phyloP scores from a whole-genome alignment of 2,329 filamentous ascomycete species.

The Trichophyton simii region DNA sequence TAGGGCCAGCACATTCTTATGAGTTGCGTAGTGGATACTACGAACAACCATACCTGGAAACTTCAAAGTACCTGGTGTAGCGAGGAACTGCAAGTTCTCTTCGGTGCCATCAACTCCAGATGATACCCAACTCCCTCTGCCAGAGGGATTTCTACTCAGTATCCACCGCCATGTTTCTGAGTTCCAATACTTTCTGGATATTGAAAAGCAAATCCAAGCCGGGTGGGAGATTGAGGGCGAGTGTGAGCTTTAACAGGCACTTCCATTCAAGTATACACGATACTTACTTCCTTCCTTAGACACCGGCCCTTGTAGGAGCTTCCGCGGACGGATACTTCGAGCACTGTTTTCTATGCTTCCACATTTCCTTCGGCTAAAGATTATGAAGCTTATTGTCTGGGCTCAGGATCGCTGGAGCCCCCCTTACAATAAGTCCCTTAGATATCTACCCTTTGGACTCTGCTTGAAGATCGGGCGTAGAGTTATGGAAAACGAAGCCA shows the following conservation, averaged over 20 bases:
- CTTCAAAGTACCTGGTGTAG: background rate
- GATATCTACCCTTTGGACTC: slow-evolving; percentile 12
- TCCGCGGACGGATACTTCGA: slow-evolving; percentile 4
- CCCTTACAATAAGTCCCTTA: background rate
- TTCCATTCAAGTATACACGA: no score
- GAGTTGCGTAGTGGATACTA: background rate
- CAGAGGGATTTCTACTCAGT: slow-evolving; percentile 9
- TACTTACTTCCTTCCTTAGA: background rate
- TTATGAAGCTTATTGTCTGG: slow-evolving; percentile 5
- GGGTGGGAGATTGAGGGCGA: slow-evolving; percentile 5
- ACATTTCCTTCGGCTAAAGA: background rate
- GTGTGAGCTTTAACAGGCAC: background rate
- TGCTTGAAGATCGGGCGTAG: slow-evolving; percentile 9
- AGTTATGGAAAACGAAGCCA: slow-evolving; percentile 10
- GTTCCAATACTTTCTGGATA: slow-evolving; percentile 1
- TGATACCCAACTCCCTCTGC: slow-evolving; percentile 7
- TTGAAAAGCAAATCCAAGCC: slow-evolving; percentile 5
- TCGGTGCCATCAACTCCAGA: slow-evolving; percentile 8
- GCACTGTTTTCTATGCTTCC: slow-evolving; percentile 6
- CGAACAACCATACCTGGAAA: background rate
- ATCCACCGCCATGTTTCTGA: slow-evolving; percentile 6
- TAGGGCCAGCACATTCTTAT: background rate
- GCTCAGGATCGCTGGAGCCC: slow-evolving; percentile 2
- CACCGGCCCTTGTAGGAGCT: background rate
- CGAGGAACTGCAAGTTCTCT: slow-evolving; percentile 4